Evolutionary conservation across 1,284 basidiomycete species (phyloP), one percentile per base, ranked within the genome.

Genomic region (Coriolopsis trogii): DNA sequence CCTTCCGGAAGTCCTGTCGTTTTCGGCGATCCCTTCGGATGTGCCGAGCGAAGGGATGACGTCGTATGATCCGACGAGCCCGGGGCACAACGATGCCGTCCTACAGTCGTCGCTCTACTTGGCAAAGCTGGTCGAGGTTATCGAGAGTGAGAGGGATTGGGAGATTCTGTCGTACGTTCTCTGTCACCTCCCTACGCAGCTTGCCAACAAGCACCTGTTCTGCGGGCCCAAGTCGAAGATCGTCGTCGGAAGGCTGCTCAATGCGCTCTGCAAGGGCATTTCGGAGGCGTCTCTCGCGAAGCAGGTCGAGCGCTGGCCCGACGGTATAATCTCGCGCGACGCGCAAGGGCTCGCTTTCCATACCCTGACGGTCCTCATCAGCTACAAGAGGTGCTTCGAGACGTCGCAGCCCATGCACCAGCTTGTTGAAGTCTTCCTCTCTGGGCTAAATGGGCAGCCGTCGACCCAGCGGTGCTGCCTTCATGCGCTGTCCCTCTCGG

Each of bases 151-250:
- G 65, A 81, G 76, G 41, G 93, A 91, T 58, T 99, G 97, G 96
- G 97, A 99, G 62, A 77, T 99, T 29, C 77, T 98, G 13, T 94
- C 94, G 3, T 99, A 97, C 65, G 78, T 96, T 4, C 78, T 99
- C 2, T 93, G 91, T 65, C 92, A 96, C 70, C 78, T 99, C 1
- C 95, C 97, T 0, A 79, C 87, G 18, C 95, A 99, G 69, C 80
- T 99, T 3, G 79, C 89, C 46, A 99, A 99, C 80, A 98, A 98
- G 71, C 94, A 98, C 66, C 81, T 98, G 49, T 95, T 98, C 71
- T 98, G 95, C 66, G 97, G 97, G 0, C 91, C 90, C 0, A 84
- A 85, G 46, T 87, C 91, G 10, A 78, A 86, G 13, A 71, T 70
- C 10, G 80, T 86, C 18, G 81, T 97, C 18, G 74, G 83, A 9